phyloP scores from a whole-genome alignment of 768 basidiomycete species.

The Leccinum variicolor region DNA sequence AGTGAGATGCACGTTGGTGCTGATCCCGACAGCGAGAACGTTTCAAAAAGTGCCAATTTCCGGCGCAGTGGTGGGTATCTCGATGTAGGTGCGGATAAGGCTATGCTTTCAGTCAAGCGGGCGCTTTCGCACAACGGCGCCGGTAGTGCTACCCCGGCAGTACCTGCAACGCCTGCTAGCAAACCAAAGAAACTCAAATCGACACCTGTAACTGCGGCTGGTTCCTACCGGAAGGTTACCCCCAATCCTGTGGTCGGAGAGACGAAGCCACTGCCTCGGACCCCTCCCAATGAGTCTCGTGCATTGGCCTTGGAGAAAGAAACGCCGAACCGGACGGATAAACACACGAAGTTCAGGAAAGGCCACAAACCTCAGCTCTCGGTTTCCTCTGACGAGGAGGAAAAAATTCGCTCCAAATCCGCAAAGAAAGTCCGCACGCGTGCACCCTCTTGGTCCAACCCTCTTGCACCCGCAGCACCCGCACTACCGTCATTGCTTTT shows the following conservation, averaged over 20 bases:
- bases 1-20: conserved; percentile 11
- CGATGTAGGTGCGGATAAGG: conserved; percentile 16
- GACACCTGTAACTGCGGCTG: neutral
- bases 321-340: conserved; percentile 14
- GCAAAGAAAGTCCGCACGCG: conserved; percentile 58
- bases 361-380: conserved; percentile 40
- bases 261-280: conserved; percentile 16
- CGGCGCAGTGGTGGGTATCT: conserved; percentile 14
- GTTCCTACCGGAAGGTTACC: conserved; percentile 5
- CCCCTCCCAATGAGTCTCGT: conserved; percentile 22
- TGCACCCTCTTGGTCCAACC: conserved; percentile 32
- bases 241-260: conserved; percentile 1
- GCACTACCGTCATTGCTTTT: conserved; percentile 21
- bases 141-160: neutral
- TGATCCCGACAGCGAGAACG: conserved; percentile 11
- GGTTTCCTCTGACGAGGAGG: conserved; percentile 74
- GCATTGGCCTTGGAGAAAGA: conserved; percentile 12
- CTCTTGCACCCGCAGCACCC: conserved; percentile 22
- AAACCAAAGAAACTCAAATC: conserved; percentile 17
- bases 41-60: conserved; percentile 5
- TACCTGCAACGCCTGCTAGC: conserved; percentile 8
- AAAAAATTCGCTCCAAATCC: conserved; percentile 54
- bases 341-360: conserved; percentile 26
- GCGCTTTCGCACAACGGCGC: conserved; percentile 52
- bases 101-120: conserved; percentile 34